Evolutionary conservation across 2,329 filamentous ascomycete species (phyloP).

Genomic region (Xylaria polymorpha): DNA sequence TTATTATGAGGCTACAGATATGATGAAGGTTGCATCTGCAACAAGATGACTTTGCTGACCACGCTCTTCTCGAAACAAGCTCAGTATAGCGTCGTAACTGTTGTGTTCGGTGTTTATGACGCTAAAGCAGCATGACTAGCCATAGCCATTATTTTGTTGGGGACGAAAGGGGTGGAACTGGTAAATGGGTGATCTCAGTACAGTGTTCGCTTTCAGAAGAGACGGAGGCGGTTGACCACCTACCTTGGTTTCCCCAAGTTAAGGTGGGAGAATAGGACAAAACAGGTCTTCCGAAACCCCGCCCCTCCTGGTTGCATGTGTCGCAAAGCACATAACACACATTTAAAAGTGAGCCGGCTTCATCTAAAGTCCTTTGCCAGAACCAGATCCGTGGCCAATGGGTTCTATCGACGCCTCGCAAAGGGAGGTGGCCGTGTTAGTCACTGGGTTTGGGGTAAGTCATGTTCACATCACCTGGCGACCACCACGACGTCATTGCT

Average conservation of each 20-base stretch:
- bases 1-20: background rate
- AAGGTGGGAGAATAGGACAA: constrained; percentile 10
- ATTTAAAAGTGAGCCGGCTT: constrained; percentile 4
- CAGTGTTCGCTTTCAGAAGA: background rate
- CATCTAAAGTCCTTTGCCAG: background rate
- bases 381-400: constrained; percentile 38
- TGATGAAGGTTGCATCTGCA: background rate
- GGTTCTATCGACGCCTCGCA: constrained; percentile 46
- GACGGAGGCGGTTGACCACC: background rate
- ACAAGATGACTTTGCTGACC: background rate
- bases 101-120: background rate
- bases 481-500: constrained; percentile 16
- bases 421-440: constrained; percentile 67
- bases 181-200: background rate
- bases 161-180: background rate
- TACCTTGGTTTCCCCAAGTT: constrained; percentile 21
- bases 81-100: background rate
- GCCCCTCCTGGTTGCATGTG: constrained; percentile 11
- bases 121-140: background rate
- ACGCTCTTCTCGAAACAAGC: background rate
- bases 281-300: constrained; percentile 28
- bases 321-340: constrained; percentile 4
- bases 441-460: constrained; percentile 70
- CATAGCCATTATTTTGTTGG: background rate
- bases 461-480: constrained; percentile 43